Conservation (phyloP, 805 yeast genomes). For the Metschnikowia amazonensis region DNA sequence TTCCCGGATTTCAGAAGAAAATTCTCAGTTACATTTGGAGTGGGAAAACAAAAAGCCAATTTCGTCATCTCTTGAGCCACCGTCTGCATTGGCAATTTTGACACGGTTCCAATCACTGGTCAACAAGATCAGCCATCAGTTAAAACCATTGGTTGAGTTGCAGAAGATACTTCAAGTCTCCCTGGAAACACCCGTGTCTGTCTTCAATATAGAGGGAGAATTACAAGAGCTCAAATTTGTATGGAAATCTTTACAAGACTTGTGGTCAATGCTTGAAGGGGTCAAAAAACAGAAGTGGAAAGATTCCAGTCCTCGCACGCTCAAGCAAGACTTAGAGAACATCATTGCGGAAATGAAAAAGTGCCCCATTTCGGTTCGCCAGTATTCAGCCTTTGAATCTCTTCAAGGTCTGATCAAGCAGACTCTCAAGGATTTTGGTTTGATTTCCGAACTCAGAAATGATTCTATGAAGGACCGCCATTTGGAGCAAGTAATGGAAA, state of each 20-base stretch:
- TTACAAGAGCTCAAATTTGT: conserved; percentile 53
- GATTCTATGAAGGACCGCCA: conserved; percentile 63
- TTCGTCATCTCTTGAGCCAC: conserved; percentile 39
- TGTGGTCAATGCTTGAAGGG: conserved; percentile 46
- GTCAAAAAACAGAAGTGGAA: conserved; percentile 48
- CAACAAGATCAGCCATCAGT: conserved; percentile 19
- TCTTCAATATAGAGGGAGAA: conserved; percentile 42
- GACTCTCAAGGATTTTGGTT: conserved; percentile 34
- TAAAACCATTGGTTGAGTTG: conserved; percentile 11
- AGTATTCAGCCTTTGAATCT: conserved; percentile 63
- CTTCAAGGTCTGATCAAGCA: conserved; percentile 46
- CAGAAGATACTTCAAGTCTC: conserved; percentile 32
- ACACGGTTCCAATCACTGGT: conserved; percentile 25
- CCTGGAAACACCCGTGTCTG: conserved; percentile 21
- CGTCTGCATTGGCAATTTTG: conserved; percentile 41
- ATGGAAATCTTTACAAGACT: conserved; percentile 57
- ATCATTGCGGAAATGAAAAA: conserved; percentile 43
- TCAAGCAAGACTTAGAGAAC: conserved; percentile 50
- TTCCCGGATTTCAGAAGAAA: conserved; percentile 29
- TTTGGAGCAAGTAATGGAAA: conserved; percentile 50
- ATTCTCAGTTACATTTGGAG: conserved; percentile 27
- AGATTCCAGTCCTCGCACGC: conserved; percentile 38
- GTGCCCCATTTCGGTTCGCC: conserved; percentile 58
- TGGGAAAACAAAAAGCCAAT: conserved; percentile 53
- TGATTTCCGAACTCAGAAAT: conserved; percentile 47